phyloP scores from a whole-genome alignment of 148 eudicot species.

The Cornus controversa region DNA sequence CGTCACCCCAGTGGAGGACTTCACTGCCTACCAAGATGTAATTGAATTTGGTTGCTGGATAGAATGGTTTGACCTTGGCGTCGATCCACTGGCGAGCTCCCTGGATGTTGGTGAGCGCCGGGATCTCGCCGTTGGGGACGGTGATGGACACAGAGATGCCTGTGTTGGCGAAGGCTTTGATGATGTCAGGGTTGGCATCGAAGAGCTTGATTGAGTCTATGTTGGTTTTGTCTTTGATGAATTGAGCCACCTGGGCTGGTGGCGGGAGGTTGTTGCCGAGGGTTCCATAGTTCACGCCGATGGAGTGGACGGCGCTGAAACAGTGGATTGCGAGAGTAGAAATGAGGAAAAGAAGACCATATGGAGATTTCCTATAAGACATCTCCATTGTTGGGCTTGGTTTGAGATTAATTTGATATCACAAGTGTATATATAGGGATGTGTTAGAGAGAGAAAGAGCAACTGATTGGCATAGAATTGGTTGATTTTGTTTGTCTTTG shows the following conservation, averaged over 20 bases:
- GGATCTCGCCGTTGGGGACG: constrained; percentile 68
- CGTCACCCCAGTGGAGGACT: constrained; percentile 80
- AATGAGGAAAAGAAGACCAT: neutral
- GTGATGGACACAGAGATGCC: constrained; percentile 62
- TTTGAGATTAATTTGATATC: no score
- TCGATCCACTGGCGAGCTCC: constrained; percentile 56
- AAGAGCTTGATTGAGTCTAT: constrained; percentile 67
- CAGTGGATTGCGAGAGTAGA: constrained; percentile 10
- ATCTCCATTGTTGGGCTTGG: constrained; percentile 14
- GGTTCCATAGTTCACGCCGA: constrained; percentile 64
- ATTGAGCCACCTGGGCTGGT: constrained; percentile 65
- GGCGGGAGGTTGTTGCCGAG: constrained; percentile 50
- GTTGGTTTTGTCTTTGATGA: constrained; percentile 49
- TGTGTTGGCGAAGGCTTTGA: constrained; percentile 62
- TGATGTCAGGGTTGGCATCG: constrained; percentile 62
- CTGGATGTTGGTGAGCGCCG: constrained; percentile 34
- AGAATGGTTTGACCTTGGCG: constrained; percentile 51
- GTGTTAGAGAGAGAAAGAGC: no score
- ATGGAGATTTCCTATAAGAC: neutral
- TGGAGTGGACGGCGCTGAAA: constrained; percentile 21
- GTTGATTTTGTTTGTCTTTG: no score
- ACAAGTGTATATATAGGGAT: no score
- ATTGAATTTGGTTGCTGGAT: constrained; percentile 52
- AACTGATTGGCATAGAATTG: no score
- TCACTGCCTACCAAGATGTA: constrained; percentile 63